These are phyloP conservation scores for Cladosporium sp. DNA, from an alignment of 2,329 filamentous ascomycete genomes.

Conservation along the genomic window DNA sequence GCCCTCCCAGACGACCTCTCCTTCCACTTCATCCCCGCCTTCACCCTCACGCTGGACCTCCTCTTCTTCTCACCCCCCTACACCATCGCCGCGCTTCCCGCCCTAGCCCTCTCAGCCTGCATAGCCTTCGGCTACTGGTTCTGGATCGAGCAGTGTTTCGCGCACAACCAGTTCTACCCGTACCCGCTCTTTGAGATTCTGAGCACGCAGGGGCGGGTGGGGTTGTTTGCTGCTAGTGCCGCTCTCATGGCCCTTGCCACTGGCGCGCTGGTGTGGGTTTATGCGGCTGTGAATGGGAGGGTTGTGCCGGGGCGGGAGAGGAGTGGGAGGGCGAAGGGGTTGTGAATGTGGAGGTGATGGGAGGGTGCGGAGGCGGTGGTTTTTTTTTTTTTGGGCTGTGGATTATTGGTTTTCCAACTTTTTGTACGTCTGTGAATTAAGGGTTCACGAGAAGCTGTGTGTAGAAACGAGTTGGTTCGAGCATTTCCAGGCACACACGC, in stretches of 20 bases:
- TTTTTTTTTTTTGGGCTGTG: no score
- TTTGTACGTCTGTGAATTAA: no score
- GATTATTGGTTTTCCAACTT: no score
- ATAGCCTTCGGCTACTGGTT: slow-evolving; percentile 68
- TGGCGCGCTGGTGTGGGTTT: slow-evolving; percentile 62
- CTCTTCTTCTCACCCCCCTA: slow-evolving; percentile 68
- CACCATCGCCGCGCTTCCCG: slow-evolving; percentile 57
- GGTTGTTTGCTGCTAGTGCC: slow-evolving; percentile 60
- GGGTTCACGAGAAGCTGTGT: no score
- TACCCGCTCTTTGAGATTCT: slow-evolving; percentile 78
- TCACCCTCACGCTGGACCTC: slow-evolving; percentile 61
- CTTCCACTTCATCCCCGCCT: slow-evolving; percentile 61
- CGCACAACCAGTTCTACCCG: slow-evolving; percentile 68
- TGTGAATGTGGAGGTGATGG: no score
- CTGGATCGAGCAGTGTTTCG: slow-evolving; percentile 70
- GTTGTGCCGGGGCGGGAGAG: slow-evolving; percentile 10
- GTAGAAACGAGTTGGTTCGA: no score
- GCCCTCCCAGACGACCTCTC: slow-evolving; percentile 54
- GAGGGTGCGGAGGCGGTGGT: no score
- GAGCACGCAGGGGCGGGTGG: slow-evolving; percentile 58
- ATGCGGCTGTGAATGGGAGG: slow-evolving; percentile 60
- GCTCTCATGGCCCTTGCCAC: slow-evolving; percentile 68
- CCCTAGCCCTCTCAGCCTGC: slow-evolving; percentile 52
- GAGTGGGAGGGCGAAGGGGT: slow-evolving; percentile 25
- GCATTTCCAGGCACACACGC: no score